phyloP scores from a whole-genome alignment of 257 asterid genomes.

The Scutellaria minor region DNA sequence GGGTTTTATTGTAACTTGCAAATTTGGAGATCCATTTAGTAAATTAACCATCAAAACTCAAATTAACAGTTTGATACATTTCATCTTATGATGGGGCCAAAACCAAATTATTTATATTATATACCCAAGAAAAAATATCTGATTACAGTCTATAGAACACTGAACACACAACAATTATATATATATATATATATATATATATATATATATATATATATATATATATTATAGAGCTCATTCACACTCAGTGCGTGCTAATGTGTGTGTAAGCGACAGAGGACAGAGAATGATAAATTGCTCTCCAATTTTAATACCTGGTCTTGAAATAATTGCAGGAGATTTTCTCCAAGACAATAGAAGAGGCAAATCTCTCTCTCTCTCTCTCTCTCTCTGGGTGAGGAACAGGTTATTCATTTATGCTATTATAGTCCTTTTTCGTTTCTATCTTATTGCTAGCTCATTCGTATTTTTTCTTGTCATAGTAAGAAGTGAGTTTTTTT shows the following conservation, averaged over 20 bases:
- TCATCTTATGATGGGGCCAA: too few species aligned
- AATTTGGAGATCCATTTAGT: too few species aligned
- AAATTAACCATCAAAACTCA: too few species aligned
- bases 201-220: too few species aligned
- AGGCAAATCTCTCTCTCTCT: neutral
- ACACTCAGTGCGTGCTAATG: slow-evolving; percentile 20
- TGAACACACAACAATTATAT: too few species aligned
- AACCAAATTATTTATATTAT: too few species aligned
- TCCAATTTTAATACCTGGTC: neutral
- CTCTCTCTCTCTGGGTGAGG: neutral
- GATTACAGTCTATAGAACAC: too few species aligned
- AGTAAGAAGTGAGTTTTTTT: neutral
- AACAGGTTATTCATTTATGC: slow-evolving; percentile 22
- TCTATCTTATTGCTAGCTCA: neutral
- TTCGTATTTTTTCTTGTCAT: neutral
- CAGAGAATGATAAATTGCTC: neutral
- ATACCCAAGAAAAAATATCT: too few species aligned
- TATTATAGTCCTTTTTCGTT: neutral
- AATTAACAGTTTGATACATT: too few species aligned
- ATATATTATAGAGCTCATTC: slow-evolving; percentile 19
- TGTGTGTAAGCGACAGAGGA: neutral
- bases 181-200: too few species aligned
- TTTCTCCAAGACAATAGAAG: slow-evolving; percentile 18
- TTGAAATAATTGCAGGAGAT: slow-evolving; percentile 29
- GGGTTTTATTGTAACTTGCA: too few species aligned